Base-by-base conservation (phyloP, 306 rosid genomes). In the Rubus idaeus region DNA sequence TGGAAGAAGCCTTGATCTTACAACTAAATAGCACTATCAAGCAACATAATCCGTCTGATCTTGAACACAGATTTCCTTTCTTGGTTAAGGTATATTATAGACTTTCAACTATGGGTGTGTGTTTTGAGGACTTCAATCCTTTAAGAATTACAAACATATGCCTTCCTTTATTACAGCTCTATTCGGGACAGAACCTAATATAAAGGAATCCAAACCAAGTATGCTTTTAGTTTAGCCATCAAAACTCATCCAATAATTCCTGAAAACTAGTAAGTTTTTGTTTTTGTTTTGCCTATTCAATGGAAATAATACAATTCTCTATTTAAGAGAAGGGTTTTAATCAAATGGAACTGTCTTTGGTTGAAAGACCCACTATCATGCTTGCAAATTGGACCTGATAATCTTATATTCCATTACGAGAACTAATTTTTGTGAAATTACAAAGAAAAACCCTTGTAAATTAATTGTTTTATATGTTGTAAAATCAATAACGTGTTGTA, bases 391-490 rank as follows among this genome's bases (percentile, higher is more conserved):
- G 44, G 8, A 61, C 71, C 18, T 10, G 50, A 40, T 44, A 66
- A 45, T 10, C 37, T 52, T 71, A n/a, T 8, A 23, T 23, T 26
- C 21, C 21, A 4, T n/a, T 30, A 56, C 9, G 18, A 73, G 20
- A 21, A 21, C 53, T 41, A 30, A 7, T 20, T 21, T 51, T 16
- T 46, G 11, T 55, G 26, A 23, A 51, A 13, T 56, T 73, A 40
- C 12, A 10, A 40, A 56, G 12, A 17, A 11, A 12, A 73, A 55
- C 16, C 67, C 4, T 23, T 56, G 35, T 10, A 16, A n/a, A n/a
- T 71, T 72, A n/a, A n/a, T 71, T 72, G 39, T 18, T 72, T 23
- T 53, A 72, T n/a, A n/a, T n/a, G n/a, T n/a, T n/a, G n/a, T n/a
- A n/a, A n/a, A n/a, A n/a, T n/a, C n/a, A n/a, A n/a, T n/a, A n/a